phyloP scores from a whole-genome alignment of 495 filamentous ascomycete species.

The Geopyxis carbonaria region DNA sequence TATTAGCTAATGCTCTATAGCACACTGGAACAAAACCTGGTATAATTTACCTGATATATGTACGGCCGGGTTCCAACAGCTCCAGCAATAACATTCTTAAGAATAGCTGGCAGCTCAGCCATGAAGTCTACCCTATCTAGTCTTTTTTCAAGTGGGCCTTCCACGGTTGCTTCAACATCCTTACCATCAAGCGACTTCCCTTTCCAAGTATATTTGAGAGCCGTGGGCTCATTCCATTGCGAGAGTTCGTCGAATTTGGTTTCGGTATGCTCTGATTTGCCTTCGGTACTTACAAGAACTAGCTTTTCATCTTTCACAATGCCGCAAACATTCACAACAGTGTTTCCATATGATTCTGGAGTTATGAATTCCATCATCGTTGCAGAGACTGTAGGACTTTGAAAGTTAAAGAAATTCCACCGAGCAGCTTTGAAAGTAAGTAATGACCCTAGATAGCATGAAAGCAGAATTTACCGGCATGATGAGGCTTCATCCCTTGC shows the following conservation, averaged over 20 bases:
- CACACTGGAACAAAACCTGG: background rate
- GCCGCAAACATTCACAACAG: conserved; percentile 68
- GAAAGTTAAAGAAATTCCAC: conserved; percentile 90
- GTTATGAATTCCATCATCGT: conserved; percentile 93
- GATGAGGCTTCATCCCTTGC: conserved; percentile 98
- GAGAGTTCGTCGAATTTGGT: conserved; percentile 53
- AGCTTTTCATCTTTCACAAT: conserved; percentile 68
- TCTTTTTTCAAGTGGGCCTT: conserved; percentile 49
- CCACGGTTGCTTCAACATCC: conserved; percentile 46
- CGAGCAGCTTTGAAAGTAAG: conserved; percentile 43
- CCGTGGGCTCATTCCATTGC: conserved; percentile 75
- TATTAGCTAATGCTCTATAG: conserved; percentile 4
- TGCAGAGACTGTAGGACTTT: conserved; percentile 68
- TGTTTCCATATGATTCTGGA: conserved; percentile 82
- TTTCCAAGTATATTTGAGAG: conserved; percentile 58
- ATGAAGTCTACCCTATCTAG: conserved; percentile 86
- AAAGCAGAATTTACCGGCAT: conserved; percentile 46
- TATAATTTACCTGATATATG: conserved; percentile 68
- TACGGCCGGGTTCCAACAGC: conserved; percentile 87
- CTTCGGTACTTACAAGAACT: conserved; percentile 48
- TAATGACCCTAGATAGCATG: background rate
- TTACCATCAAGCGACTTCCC: conserved; percentile 65
- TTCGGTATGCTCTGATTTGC: conserved; percentile 47
- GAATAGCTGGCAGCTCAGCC: conserved; percentile 85
- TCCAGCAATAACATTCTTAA: conserved; percentile 76